Base-by-base conservation (phyloP, 768 basidiomycete species). In the Basidioascus undulatus region DNA sequence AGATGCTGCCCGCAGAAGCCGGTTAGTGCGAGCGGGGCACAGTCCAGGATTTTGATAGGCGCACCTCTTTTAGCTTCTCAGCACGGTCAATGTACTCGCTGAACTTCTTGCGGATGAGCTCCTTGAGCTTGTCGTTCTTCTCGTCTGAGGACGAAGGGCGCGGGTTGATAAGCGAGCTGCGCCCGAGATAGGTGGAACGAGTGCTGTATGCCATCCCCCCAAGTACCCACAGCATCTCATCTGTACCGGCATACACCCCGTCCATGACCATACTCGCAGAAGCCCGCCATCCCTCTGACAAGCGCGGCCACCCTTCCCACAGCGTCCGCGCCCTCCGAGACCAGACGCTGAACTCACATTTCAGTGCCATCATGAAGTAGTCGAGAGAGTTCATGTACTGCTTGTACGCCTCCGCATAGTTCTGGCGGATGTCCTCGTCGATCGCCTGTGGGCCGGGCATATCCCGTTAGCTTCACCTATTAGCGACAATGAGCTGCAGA, bases 341-440 rank as follows among this genome's bases (percentile, higher is more conserved):
- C 8, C 6, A 33, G 21, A 60, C 71, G 44, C 48, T 15, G 15
- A 11, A 39, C 42, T 16, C 3, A 86, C 84, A 87, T 60, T 86
- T 87, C 56, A 83, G 65, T 8, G 87, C 86, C 49, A 94, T 78
- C 79, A 94, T 83, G 59, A 98, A 98, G 57, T 89, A 98, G 56
- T 98, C 92, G 44, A 96, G 68, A 1, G 82, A 69, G 66, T 94
- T 89, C 65, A 78, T 76, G 61, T 92, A 92, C 48, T 74, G 70
- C 43, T 80, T 87, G 70, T 82, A 89, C 16, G 87, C 87, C 52
- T 87, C 84, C 6, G 70, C 63, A 62, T 94, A 98, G 60, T 92
- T 82, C 59, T 78, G 75, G 58, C 84, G 84, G 46, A 68, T 67
- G 61, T 98, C 92, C 47, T 81, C 76, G 12, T 53, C 47, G 42